These are phyloP conservation scores for Prunus padus DNA, from an alignment of 306 rosid species.

Conservation along the genomic window DNA sequence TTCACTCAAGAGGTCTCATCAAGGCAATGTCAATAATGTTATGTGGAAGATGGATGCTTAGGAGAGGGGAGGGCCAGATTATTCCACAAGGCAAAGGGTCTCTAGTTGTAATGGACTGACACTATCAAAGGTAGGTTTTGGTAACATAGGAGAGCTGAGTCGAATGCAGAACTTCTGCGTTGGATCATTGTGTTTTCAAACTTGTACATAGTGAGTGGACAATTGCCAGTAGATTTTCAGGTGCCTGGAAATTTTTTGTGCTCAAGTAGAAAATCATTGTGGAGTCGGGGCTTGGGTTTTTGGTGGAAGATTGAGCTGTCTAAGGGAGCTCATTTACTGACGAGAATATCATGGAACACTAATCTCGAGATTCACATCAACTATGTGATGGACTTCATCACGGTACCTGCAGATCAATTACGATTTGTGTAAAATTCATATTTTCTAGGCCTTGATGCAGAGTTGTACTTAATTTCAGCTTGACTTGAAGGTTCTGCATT, in stretches of 20 bases:
- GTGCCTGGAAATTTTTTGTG: constrained; percentile 12
- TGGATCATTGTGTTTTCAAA: constrained; percentile 44
- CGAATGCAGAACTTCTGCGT: constrained; percentile 38
- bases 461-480: neutral
- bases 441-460: neutral
- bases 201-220: constrained; percentile 53
- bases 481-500: too few relatives aligned
- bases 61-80: constrained; percentile 22
- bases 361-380: constrained; percentile 1
- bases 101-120: constrained; percentile 55
- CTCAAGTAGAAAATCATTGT: constrained; percentile 3
- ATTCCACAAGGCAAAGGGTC: constrained; percentile 28
- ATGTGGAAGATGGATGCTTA: constrained; percentile 75
- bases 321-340: constrained; percentile 10
- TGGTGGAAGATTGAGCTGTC: constrained; percentile 31
- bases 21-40: constrained; percentile 43
- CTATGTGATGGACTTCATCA: neutral
- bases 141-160: constrained; percentile 50
- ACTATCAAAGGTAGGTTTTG: constrained; percentile 42
- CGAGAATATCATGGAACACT: neutral
- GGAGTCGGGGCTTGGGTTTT: constrained; percentile 32
- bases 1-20: constrained; percentile 61
- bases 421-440: neutral
- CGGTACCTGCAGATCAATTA: neutral
- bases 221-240: constrained; percentile 27